Conservation (phyloP, 768 basidiomycete species). For the Ramaria rubella region DNA sequence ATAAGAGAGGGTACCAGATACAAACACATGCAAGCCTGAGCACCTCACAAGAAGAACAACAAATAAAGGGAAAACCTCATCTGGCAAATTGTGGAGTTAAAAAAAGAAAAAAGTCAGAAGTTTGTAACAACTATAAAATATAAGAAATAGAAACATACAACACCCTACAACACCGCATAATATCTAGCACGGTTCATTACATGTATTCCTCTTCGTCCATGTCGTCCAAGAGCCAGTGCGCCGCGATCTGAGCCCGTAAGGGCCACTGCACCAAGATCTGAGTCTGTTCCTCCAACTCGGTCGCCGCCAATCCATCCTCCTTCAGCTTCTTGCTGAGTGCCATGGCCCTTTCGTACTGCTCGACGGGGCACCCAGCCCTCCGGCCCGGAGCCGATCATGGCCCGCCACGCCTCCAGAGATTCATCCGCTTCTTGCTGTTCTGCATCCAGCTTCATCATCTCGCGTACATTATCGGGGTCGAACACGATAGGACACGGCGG, state of each 20-base stretch:
- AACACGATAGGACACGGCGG: slow-evolving; percentile 41
- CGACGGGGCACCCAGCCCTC: slow-evolving; percentile 41
- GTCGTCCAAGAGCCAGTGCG: slow-evolving; percentile 42
- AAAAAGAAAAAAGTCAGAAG: too few relatives aligned
- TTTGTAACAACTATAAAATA: too few relatives aligned
- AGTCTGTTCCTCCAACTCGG: slow-evolving; percentile 30
- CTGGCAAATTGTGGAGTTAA: too few relatives aligned
- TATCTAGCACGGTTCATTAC: slow-evolving; percentile 20
- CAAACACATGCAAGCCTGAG: too few relatives aligned
- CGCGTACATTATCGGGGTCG: slow-evolving; percentile 37
- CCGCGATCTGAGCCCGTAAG: slow-evolving; percentile 32
- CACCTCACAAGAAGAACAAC: too few relatives aligned
- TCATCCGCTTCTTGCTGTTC: slow-evolving; percentile 26
- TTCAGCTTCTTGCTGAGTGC: slow-evolving; percentile 28
- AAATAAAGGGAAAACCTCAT: too few relatives aligned
- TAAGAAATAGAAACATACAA: too few relatives aligned
- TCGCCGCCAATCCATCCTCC: slow-evolving; percentile 26
- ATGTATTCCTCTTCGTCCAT: slow-evolving; percentile 44
- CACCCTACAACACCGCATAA: neutral
- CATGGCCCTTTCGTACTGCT: slow-evolving; percentile 37
- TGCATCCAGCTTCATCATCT: slow-evolving; percentile 34
- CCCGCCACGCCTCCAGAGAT: slow-evolving; percentile 22
- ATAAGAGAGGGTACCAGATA: too few relatives aligned
- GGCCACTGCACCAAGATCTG: too few relatives aligned
- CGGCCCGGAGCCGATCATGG: slow-evolving; percentile 28